A percentile compares a stretch with the other conserved stretches of the same genome.
These are phyloP conservation scores for Poa pratensis DNA, from an alignment of 176 grass and related monocot species.

Conservation along the genomic window DNA sequence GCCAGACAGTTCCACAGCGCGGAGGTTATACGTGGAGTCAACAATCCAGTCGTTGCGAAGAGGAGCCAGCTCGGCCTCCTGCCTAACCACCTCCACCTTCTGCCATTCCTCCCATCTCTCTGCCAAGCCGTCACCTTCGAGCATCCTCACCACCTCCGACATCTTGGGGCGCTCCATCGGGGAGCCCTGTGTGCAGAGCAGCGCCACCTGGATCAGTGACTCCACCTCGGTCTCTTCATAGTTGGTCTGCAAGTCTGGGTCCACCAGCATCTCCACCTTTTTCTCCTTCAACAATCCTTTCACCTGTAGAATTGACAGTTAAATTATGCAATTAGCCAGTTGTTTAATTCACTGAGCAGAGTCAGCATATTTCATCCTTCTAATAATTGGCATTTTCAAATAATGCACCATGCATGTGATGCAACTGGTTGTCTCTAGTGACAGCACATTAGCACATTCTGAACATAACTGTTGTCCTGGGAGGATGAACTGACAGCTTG, in stretches of 20 bases:
- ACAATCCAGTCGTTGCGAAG: conserved; percentile 53
- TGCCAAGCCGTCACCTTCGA: conserved; percentile 70
- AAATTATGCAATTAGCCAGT: conserved; percentile 29
- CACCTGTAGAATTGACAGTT: conserved; percentile 50
- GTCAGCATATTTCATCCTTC: neutral
- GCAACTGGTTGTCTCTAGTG: conserved; percentile 33
- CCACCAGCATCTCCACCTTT: conserved; percentile 64
- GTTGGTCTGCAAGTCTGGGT: conserved; percentile 54
- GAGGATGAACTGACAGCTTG: conserved; percentile 37
- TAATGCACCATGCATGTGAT: conserved; percentile 36
- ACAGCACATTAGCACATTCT: conserved; percentile 46
- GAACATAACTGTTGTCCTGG: conserved; percentile 39
- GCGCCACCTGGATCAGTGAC: conserved; percentile 71
- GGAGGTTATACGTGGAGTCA: conserved; percentile 68
- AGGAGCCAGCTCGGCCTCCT: conserved; percentile 42
- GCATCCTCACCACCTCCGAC: conserved; percentile 80
- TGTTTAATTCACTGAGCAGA: neutral
- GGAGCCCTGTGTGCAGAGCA: conserved; percentile 75
- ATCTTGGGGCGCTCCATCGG: conserved; percentile 76
- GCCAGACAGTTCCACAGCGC: conserved; percentile 60
- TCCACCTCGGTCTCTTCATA: conserved; percentile 69
- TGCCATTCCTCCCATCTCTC: conserved; percentile 82
- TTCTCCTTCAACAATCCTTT: conserved; percentile 65
- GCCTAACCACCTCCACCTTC: conserved; percentile 76
- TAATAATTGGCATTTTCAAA: neutral